Evolutionary conservation across 805 yeast species (phyloP).

Genomic region (Cyberlindnera euphorbiiphila): DNA sequence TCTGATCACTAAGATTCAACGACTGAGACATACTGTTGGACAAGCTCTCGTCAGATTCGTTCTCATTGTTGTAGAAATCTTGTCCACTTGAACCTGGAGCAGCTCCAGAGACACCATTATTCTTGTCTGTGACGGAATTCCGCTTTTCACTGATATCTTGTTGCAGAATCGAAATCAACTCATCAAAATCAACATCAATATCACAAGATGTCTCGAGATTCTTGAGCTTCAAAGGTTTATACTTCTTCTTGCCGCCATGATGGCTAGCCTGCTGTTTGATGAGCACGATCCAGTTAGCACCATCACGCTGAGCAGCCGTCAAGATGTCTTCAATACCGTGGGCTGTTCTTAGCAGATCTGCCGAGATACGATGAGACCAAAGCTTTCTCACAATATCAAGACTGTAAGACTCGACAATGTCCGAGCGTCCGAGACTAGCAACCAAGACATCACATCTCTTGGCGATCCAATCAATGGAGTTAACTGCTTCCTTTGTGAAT

Average conservation of each 20-base stretch:
- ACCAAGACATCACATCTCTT: slow-evolving; percentile 80
- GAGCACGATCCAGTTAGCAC: slow-evolving; percentile 72
- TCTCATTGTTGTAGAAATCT: slow-evolving; percentile 22
- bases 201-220: slow-evolving; percentile 61
- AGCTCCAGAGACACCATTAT: not conserved
- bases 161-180: slow-evolving; percentile 46
- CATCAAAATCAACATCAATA: slow-evolving; percentile 68
- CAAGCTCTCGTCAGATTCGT: slow-evolving; percentile 25
- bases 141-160: slow-evolving; percentile 23
- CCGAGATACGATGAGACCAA: slow-evolving; percentile 77
- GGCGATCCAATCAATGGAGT: slow-evolving; percentile 44
- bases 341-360: slow-evolving; percentile 57
- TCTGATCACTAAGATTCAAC: slow-evolving; percentile 41
- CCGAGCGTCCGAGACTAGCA: slow-evolving; percentile 56
- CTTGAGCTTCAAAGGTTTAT: slow-evolving; percentile 73
- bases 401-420: slow-evolving; percentile 53
- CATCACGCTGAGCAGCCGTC: slow-evolving; percentile 60
- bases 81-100: slow-evolving; percentile 15
- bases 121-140: not conserved
- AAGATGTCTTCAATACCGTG: slow-evolving; percentile 60
- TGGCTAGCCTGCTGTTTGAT: slow-evolving; percentile 61
- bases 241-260: slow-evolving; percentile 40
- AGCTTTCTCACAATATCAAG: slow-evolving; percentile 57
- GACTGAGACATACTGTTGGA: slow-evolving; percentile 24
- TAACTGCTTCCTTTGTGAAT: slow-evolving; percentile 32